phyloP scores from a whole-genome alignment of 192 early-diverging fungal genomes.

The Phycomyces nitens region DNA sequence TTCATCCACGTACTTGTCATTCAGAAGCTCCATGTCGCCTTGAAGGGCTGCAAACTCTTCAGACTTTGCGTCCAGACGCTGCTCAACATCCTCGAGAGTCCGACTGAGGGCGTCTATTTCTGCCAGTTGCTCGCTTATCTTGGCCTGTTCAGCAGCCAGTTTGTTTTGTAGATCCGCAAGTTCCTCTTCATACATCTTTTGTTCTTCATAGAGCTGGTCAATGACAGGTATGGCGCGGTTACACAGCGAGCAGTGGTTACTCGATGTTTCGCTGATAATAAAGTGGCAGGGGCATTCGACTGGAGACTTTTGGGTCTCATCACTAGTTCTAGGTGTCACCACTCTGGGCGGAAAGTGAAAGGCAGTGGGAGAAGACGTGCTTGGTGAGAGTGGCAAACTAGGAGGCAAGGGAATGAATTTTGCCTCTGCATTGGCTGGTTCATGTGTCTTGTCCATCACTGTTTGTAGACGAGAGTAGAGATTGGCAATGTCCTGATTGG shows the following conservation, averaged over 20 bases:
- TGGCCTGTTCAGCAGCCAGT: neutral
- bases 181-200: constrained; percentile 15
- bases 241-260: constrained; percentile 28
- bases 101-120: constrained; percentile 6
- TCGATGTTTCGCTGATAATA: constrained; percentile 22
- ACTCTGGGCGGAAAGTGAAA: neutral
- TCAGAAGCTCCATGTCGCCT: constrained; percentile 63
- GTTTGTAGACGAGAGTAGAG: constrained; percentile 53
- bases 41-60: constrained; percentile 65
- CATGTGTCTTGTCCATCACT: constrained; percentile 43
- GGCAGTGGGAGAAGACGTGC: constrained; percentile 4
- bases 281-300: constrained; percentile 29
- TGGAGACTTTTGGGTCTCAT: neutral
- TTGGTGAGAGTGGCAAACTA: constrained; percentile 11
- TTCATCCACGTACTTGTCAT: constrained; percentile 76
- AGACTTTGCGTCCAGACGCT: constrained; percentile 63
- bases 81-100: constrained; percentile 43
- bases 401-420: constrained; percentile 19
- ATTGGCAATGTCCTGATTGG: constrained; percentile 50
- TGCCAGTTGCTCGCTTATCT: neutral
- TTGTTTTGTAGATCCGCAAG: neutral
- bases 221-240: constrained; percentile 26
- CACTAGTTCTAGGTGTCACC: neutral
- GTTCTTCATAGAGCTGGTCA: constrained; percentile 21
- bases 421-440: neutral